These are phyloP conservation scores for Gelatoporia subvermispora DNA, from an alignment of 768 basidiomycete species.

Conservation along the genomic window DNA sequence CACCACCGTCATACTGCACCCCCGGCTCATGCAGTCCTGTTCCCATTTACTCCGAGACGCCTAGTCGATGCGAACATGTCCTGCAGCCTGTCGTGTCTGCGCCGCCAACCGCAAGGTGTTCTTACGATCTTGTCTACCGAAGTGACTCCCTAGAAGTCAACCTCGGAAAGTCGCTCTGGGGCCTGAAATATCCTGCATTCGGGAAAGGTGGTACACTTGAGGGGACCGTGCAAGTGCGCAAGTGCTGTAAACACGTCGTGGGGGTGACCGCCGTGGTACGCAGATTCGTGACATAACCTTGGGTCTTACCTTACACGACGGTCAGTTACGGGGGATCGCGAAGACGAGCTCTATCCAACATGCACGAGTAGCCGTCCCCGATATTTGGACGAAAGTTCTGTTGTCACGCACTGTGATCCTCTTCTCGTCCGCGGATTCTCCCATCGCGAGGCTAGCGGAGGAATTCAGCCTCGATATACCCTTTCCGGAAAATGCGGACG, in stretches of 20 bases:
- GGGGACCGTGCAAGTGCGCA: slow-evolving; percentile 32
- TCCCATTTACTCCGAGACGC: slow-evolving; percentile 25
- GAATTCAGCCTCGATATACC: slow-evolving; percentile 34
- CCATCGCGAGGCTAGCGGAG: slow-evolving; percentile 19
- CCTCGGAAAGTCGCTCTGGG: slow-evolving; percentile 36
- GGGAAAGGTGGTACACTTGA: slow-evolving; percentile 38
- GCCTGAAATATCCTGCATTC: slow-evolving; percentile 35
- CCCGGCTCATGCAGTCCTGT: slow-evolving; percentile 7
- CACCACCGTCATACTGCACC: slow-evolving; percentile 8
- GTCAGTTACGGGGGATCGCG: slow-evolving; percentile 34
- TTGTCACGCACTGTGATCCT: slow-evolving; percentile 25
- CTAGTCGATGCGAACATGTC: slow-evolving; percentile 30
- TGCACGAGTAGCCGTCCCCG: slow-evolving; percentile 18
- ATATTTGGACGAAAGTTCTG: slow-evolving; percentile 23
- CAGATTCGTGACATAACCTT: background rate
- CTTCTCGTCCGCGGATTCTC: slow-evolving; percentile 18
- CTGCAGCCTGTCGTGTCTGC: slow-evolving; percentile 26
- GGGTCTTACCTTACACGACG: no score
- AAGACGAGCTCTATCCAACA: slow-evolving; percentile 28
- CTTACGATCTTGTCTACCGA: slow-evolving; percentile 32
- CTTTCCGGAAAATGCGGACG: slow-evolving; percentile 32
- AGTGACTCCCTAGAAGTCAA: slow-evolving; percentile 37
- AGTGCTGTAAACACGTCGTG: slow-evolving; percentile 31
- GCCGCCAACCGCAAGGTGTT: background rate
- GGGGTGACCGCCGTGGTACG: slow-evolving; percentile 35